Conservation (phyloP, 305 asterid species). For the Fraxinus dipetala region DNA sequence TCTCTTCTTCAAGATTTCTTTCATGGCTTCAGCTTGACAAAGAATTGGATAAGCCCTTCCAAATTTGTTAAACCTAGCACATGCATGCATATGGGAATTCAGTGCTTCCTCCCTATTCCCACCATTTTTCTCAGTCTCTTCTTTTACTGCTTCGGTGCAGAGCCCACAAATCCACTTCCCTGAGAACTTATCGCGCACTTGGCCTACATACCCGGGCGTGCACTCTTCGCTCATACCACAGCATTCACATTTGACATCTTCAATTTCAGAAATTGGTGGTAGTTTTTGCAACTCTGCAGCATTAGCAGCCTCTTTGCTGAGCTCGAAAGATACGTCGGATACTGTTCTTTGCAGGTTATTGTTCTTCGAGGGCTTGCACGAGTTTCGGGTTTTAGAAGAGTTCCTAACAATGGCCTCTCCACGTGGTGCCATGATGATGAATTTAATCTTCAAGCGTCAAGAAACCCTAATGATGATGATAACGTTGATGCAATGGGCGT, state of each 20-base stretch:
- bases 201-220: conserved; percentile 35
- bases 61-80: conserved; percentile 38
- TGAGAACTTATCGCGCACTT: conserved; percentile 26
- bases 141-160: conserved; percentile 47
- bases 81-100: conserved; percentile 39
- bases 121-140: conserved; percentile 43
- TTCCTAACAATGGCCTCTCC: conserved; percentile 27
- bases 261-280: conserved; percentile 36
- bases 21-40: conserved; percentile 49
- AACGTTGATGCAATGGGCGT: background rate
- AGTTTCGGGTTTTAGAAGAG: conserved; percentile 15
- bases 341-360: conserved; percentile 36
- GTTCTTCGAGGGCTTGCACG: conserved; percentile 32
- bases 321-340: conserved; percentile 40
- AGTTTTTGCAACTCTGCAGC: conserved; percentile 4
- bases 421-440: conserved; percentile 40
- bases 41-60: conserved; percentile 47
- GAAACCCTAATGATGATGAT: background rate
- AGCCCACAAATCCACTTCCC: conserved; percentile 51
- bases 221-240: conserved; percentile 51
- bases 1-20: conserved; percentile 38
- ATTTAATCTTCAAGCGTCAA: background rate
- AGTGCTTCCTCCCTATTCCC: conserved; percentile 36
- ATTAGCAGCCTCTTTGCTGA: conserved; percentile 22
- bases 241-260: conserved; percentile 43